Evolutionary conservation across 139 green algal genomes (phyloP).

Genomic region (Chara braunii): DNA sequence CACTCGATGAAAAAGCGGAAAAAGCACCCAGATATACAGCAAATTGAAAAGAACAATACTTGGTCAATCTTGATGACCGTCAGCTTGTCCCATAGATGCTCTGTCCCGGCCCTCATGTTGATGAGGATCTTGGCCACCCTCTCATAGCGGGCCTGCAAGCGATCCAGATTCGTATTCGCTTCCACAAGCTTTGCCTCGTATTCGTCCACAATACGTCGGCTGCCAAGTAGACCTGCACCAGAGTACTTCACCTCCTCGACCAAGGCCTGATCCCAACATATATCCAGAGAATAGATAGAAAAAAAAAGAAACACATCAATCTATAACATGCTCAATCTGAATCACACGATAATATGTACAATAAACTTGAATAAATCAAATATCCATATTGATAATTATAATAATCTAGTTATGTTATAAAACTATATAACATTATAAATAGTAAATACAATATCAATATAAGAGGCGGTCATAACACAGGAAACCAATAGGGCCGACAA

Average conservation of each 20-base stretch:
- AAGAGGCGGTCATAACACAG: too few species aligned
- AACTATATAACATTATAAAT: neutral
- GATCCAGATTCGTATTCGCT: constrained; percentile 1
- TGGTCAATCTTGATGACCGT: constrained; percentile 31
- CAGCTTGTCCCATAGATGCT: constrained; percentile 40
- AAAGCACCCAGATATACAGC: too few species aligned
- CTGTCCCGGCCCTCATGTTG: constrained; percentile 35
- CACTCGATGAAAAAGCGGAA: too few species aligned
- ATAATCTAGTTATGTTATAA: too few species aligned
- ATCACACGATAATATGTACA: neutral
- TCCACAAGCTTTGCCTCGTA: constrained; percentile 29
- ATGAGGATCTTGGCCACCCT: constrained; percentile 15
- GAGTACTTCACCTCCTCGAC: constrained; percentile 41
- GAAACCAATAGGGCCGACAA: too few species aligned
- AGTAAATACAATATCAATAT: too few species aligned
- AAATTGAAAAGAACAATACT: too few species aligned
- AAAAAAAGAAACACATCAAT: too few species aligned
- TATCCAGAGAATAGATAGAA: neutral
- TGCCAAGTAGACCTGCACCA: neutral
- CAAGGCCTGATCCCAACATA: neutral
- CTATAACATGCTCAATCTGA: too few species aligned
- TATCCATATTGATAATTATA: too few species aligned
- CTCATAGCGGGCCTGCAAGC: constrained; percentile 23
- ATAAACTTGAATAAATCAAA: too few species aligned
- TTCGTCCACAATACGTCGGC: constrained; percentile 33